Evolutionary conservation across 75 land plant species (phyloP).

Genomic region (Pinus taeda): DNA sequence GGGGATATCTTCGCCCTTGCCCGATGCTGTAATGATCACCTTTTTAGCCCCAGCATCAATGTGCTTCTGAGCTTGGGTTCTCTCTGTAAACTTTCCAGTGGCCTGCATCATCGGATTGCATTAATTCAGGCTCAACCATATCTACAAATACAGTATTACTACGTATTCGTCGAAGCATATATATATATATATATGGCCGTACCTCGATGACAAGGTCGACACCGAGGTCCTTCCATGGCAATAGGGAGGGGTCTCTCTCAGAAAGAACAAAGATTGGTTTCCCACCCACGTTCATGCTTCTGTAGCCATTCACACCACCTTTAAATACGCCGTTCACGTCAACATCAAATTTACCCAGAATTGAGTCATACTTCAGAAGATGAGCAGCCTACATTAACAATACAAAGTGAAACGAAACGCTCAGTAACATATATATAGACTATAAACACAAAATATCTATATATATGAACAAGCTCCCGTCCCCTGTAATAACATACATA

Average conservation of each 20-base stretch:
- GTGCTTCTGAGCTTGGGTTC: constrained; percentile 80
- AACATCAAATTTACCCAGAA: too few species aligned
- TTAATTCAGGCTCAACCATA: too few species aligned
- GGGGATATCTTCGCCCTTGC: constrained; percentile 84
- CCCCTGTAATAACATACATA: constrained; percentile 39
- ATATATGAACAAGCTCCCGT: too few species aligned
- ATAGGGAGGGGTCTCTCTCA: constrained; percentile 66
- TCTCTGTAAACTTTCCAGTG: constrained; percentile 85
- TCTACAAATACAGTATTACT: neutral
- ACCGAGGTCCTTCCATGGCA: constrained; percentile 85
- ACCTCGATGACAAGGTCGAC: constrained; percentile 94
- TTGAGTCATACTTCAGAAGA: too few species aligned
- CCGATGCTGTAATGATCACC: constrained; percentile 88
- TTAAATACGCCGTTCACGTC: too few species aligned
- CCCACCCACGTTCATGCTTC: constrained; percentile 13
- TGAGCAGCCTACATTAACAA: too few species aligned
- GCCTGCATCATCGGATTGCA: constrained; percentile 31
- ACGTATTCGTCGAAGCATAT: too few species aligned
- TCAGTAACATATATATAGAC: neutral
- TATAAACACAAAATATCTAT: too few species aligned
- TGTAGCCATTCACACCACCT: too few species aligned
- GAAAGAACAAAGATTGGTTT: constrained; percentile 70
- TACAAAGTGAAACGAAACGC: neutral
- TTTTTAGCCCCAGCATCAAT: constrained; percentile 89
- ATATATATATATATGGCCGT: neutral